Conservation (phyloP, 306 rosid species). For the Glycyrrhiza uralensis region DNA sequence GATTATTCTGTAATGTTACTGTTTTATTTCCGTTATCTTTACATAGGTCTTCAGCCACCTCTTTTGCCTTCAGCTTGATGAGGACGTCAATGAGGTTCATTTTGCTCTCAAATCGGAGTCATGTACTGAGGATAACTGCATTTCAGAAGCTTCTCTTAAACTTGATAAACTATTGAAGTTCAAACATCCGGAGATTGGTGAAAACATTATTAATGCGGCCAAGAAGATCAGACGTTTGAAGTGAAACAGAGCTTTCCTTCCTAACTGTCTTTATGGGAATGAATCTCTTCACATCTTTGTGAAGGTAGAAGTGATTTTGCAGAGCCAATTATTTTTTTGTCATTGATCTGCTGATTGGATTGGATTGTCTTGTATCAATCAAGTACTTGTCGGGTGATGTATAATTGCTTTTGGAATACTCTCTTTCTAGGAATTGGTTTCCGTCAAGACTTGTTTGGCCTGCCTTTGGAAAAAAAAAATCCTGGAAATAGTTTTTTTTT, state of each 20-base stretch:
- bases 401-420: not conserved
- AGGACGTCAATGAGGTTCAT: conserved; percentile 87
- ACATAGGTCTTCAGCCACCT: conserved; percentile 75
- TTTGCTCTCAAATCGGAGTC: conserved; percentile 69
- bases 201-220: conserved; percentile 53
- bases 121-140: conserved; percentile 43
- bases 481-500: too few species aligned
- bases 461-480: not conserved
- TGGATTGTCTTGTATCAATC: not conserved
- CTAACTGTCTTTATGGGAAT: not conserved
- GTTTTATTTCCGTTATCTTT: conserved; percentile 14
- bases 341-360: not conserved
- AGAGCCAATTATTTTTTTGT: conserved; percentile 10
- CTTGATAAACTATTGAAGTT: conserved; percentile 67
- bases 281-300: not conserved
- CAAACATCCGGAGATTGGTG: conserved; percentile 65
- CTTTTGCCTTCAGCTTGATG: conserved; percentile 72
- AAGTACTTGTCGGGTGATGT: not conserved
- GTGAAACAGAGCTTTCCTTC: conserved; percentile 30
- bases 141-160: conserved; percentile 56
- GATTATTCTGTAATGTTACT: not conserved
- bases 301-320: conserved; percentile 9
- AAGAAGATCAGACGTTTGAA: conserved; percentile 60
- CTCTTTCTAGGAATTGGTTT: not conserved
- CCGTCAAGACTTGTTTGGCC: not conserved